Conservation (phyloP, 768 basidiomycete species). For the Russula emetica region DNA sequence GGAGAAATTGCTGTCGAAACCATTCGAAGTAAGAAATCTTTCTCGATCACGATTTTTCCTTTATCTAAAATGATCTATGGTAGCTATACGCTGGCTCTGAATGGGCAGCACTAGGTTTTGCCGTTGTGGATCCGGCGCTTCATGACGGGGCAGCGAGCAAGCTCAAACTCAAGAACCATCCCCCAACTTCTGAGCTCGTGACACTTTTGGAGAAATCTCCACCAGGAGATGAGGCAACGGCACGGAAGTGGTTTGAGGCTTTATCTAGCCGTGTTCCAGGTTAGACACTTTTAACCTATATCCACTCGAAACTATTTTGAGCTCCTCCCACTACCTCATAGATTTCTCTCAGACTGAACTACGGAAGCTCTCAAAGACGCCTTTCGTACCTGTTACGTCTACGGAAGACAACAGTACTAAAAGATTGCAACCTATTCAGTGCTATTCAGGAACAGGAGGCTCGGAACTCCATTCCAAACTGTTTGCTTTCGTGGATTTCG, state of each 20-base stretch:
- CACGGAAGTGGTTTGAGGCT: conserved; percentile 62
- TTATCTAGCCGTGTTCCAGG: conserved; percentile 61
- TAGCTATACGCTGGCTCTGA: conserved; percentile 68
- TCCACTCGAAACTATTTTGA: not conserved
- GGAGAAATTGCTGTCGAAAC: conserved; percentile 53
- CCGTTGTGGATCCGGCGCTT: conserved; percentile 53
- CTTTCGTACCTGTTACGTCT: conserved; percentile 61
- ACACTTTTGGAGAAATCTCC: conserved; percentile 55
- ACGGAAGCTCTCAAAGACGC: conserved; percentile 48
- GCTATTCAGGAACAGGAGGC: conserved; percentile 52
- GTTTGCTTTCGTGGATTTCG: conserved; percentile 89
- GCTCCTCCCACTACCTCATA: conserved; percentile 30
- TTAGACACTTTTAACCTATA: conserved; percentile 33
- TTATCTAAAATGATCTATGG: not conserved
- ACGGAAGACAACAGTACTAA: conserved; percentile 30
- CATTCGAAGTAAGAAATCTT: conserved; percentile 53
- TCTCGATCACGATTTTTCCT: not conserved
- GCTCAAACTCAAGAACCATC: conserved; percentile 66
- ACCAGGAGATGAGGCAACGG: conserved; percentile 50
- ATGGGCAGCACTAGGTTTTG: conserved; percentile 75
- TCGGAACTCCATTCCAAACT: conserved; percentile 71
- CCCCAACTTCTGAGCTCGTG: conserved; percentile 58
- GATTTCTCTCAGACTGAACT: conserved; percentile 59
- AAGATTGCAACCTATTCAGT: conserved; percentile 54
- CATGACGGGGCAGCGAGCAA: conserved; percentile 53